These are phyloP conservation scores for Sisymbrium irio DNA, from an alignment of 345 rosid genomes.

Conservation along the genomic window DNA sequence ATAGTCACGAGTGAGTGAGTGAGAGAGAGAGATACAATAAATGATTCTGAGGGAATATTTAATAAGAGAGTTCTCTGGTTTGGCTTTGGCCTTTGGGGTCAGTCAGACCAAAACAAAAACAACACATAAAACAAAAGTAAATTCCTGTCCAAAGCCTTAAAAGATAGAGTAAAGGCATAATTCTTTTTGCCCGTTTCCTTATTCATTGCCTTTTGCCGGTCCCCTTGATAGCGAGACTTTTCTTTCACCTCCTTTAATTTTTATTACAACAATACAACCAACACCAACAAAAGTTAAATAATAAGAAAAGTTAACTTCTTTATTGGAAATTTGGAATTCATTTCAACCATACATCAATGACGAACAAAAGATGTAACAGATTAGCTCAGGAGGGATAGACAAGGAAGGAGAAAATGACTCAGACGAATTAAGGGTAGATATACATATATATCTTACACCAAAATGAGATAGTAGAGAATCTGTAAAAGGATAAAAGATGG, in stretches of 20 bases:
- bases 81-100: constrained; percentile 31
- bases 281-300: neutral
- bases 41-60: constrained; percentile 32
- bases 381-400: constrained; percentile 99
- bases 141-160: constrained; percentile 31
- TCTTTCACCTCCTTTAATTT: constrained; percentile 1
- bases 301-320: neutral
- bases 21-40: constrained; percentile 6
- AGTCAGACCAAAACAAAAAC: constrained; percentile 36
- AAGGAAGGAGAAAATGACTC: constrained; percentile 74
- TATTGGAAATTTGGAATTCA: constrained; percentile 12
- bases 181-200: constrained; percentile 41
- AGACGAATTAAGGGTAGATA: constrained; percentile 28
- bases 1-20: constrained; percentile 30
- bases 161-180: constrained; percentile 33
- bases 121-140: constrained; percentile 39
- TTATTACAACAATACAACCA: constrained; percentile 13
- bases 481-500: neutral
- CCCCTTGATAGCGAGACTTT: constrained; percentile 28
- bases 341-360: constrained; percentile 11
- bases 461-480: constrained; percentile 11
- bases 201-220: constrained; percentile 33
- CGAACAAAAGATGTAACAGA: neutral
- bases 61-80: constrained; percentile 26
- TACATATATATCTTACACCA: constrained; percentile 17